A percentile compares a stretch with the other conserved stretches of the same genome.
These are phyloP conservation scores for Pyrrhoderma lamaoense DNA, from an alignment of 1,284 basidiomycete species.

Conservation along the genomic window DNA sequence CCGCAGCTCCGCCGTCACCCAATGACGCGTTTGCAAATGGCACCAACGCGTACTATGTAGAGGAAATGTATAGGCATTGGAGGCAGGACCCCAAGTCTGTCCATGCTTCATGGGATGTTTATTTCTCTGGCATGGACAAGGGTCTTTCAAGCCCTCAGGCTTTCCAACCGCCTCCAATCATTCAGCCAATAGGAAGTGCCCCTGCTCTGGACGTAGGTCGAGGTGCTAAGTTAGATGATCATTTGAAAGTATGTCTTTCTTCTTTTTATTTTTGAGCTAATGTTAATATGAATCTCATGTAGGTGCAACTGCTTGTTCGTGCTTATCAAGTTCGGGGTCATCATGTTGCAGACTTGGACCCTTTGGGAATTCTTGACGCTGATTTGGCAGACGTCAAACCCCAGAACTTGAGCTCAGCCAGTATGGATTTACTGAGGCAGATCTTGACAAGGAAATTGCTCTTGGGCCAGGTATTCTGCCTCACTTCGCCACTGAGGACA, in stretches of 20 bases:
- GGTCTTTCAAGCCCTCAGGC: conserved; percentile 80
- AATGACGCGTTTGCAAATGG: conserved; percentile 85
- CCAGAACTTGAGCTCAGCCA: conserved; percentile 87
- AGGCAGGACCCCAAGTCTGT: conserved; percentile 87
- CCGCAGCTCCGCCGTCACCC: conserved; percentile 51
- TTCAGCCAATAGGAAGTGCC: conserved; percentile 72
- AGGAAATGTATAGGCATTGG: conserved; percentile 94
- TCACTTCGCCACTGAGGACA: conserved; percentile 83
- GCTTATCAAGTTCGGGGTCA: conserved; percentile 99
- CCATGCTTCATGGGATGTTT: conserved; percentile 91
- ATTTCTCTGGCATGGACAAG: conserved; percentile 91
- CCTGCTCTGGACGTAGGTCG: conserved; percentile 70
- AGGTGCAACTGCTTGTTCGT: conserved; percentile 95
- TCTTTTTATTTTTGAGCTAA: too few relatives aligned
- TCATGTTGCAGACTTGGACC: conserved; percentile 92
- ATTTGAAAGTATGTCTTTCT: conserved; percentile 87
- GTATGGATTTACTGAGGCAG: conserved; percentile 92
- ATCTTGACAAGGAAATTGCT: conserved; percentile 90
- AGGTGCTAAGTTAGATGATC: conserved; percentile 80
- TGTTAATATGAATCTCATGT: conserved; percentile 16
- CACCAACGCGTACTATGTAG: conserved; percentile 91
- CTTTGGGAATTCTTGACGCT: conserved; percentile 86
- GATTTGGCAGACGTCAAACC: conserved; percentile 75
- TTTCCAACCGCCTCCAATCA: conserved; percentile 76
- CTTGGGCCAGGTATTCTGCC: conserved; percentile 96